Evolutionary conservation across 805 yeast genomes (phyloP).

Genomic region (Ogataea glucozyma): DNA sequence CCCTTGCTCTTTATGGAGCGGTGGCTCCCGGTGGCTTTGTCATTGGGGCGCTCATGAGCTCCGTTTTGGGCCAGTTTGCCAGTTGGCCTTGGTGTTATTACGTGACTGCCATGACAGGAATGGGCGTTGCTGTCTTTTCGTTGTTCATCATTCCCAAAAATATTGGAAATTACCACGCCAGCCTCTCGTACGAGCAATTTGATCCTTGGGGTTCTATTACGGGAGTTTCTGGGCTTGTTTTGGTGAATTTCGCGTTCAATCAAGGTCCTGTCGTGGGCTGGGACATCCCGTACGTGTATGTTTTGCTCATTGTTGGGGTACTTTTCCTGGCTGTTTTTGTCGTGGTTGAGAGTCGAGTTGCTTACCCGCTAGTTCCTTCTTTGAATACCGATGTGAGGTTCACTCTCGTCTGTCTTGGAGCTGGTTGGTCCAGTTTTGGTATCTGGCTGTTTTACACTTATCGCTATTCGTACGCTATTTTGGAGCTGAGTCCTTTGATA

Average conservation of each 20-base stretch:
- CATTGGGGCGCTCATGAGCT: constrained; percentile 54
- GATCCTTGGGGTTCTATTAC: constrained; percentile 55
- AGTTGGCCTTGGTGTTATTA: constrained; percentile 68
- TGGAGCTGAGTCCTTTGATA: constrained; percentile 48
- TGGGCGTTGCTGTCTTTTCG: constrained; percentile 35
- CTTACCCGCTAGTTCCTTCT: constrained; percentile 37
- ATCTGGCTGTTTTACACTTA: constrained; percentile 68
- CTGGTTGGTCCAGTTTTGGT: constrained; percentile 82
- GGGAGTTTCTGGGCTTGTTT: constrained; percentile 60
- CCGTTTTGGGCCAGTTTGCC: constrained; percentile 44
- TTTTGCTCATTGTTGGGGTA: constrained; percentile 52
- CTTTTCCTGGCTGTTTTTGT: constrained; percentile 47
- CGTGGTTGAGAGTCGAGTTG: constrained; percentile 43
- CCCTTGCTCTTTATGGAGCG: constrained; percentile 58
- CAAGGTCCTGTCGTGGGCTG: constrained; percentile 78
- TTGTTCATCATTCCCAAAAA: constrained; percentile 41
- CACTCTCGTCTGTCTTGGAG: constrained; percentile 50
- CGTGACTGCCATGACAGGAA: constrained; percentile 43
- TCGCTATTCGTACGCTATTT: constrained; percentile 49
- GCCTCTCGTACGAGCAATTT: constrained; percentile 29
- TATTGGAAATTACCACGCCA: constrained; percentile 19
- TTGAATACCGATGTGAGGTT: constrained; percentile 47
- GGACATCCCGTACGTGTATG: constrained; percentile 58
- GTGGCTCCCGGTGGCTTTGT: constrained; percentile 65
- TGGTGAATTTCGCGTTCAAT: constrained; percentile 70